phyloP scores from a whole-genome alignment of 139 green algal species.

The Marvania coccoides region DNA sequence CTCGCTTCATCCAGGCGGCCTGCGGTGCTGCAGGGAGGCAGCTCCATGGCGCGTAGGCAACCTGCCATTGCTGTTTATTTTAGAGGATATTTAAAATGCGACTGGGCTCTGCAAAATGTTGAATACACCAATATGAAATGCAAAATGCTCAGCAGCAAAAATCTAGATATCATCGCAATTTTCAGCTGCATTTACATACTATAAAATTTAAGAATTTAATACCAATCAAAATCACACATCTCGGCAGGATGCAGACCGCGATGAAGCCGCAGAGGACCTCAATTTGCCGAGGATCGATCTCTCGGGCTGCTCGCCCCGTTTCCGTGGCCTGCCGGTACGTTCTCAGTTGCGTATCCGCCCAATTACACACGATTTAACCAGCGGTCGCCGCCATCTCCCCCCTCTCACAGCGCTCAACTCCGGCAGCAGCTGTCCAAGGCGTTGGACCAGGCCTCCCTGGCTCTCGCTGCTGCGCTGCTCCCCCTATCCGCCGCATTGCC shows the following conservation, averaged over 20 bases:
- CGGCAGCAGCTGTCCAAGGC: background rate
- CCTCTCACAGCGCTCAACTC: background rate
- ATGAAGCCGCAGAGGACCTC: background rate
- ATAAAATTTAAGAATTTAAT: too few species aligned
- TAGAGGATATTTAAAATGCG: too few species aligned
- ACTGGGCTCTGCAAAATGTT: background rate
- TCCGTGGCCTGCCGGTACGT: background rate
- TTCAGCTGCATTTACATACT: too few species aligned
- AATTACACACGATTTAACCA: background rate
- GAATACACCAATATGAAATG: background rate
- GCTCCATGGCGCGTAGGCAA: too few species aligned
- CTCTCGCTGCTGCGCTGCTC: background rate
- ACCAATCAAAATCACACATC: too few species aligned
- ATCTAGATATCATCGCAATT: too few species aligned
- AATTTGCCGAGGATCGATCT: background rate
- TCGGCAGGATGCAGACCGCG: background rate
- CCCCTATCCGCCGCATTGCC: background rate
- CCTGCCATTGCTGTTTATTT: too few species aligned
- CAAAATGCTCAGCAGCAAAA: background rate
- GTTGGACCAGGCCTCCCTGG: background rate
- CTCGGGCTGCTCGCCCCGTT: background rate
- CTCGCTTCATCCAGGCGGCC: too few species aligned
- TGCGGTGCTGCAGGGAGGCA: too few species aligned
- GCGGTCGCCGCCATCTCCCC: background rate
- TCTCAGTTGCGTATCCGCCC: background rate